A percentile compares a stretch with the other conserved stretches of the same genome.
Conservation (phyloP, 2,329 filamentous ascomycete species). For the Monilinia aucupariae region DNA sequence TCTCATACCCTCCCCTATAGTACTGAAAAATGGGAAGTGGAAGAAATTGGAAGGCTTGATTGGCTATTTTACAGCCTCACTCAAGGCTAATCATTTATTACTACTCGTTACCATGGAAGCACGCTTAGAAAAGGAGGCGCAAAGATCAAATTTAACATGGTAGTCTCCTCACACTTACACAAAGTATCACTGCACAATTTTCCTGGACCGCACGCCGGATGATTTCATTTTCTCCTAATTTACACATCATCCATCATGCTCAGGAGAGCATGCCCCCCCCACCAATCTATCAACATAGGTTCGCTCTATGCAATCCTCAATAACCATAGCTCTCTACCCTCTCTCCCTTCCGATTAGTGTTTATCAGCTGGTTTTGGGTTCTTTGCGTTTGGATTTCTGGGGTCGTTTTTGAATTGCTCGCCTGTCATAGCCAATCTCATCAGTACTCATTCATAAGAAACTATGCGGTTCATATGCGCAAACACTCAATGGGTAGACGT, state of each 20-base stretch:
- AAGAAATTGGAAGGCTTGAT: neutral
- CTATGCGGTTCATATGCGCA: constrained; percentile 25
- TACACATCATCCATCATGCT: constrained; percentile 6
- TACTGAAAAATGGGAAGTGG: too few species aligned
- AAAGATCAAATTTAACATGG: neutral
- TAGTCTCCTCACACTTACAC: neutral
- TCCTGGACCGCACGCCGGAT: neutral
- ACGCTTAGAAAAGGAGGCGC: neutral
- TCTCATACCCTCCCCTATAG: neutral
- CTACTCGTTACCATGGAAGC: neutral
- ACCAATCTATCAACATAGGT: constrained; percentile 8
- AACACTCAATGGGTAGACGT: constrained; percentile 40
- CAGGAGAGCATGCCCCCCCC: neutral
- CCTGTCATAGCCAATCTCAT: constrained; percentile 45
- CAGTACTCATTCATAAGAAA: neutral
- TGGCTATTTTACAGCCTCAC: neutral
- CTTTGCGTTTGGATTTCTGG: constrained; percentile 66
- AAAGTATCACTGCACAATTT: neutral
- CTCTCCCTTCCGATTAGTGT: constrained; percentile 26
- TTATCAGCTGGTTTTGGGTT: constrained; percentile 31
- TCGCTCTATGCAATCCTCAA: constrained; percentile 5
- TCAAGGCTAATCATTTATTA: neutral
- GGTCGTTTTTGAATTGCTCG: constrained; percentile 96
- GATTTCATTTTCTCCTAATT: constrained; percentile 15
- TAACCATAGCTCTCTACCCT: neutral